These are phyloP conservation scores for Rhodotorula sp. DNA, from an alignment of 1,284 basidiomycete genomes.

Conservation along the genomic window DNA sequence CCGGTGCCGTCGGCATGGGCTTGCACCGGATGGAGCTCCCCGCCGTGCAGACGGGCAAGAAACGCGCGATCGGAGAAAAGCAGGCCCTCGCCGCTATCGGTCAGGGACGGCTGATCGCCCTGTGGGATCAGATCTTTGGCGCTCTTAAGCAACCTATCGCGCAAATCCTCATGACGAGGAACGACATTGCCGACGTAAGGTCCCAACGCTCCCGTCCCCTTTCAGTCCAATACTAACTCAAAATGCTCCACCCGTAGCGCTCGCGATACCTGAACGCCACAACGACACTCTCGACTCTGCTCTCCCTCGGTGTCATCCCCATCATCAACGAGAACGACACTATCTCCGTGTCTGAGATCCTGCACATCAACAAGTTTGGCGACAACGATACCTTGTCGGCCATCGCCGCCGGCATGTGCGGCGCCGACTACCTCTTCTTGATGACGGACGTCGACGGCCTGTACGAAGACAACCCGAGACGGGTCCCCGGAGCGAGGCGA, in stretches of 20 bases:
- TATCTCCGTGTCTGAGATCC: constrained; percentile 91
- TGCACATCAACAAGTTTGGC: constrained; percentile 71
- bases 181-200: constrained; percentile 92
- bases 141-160: constrained; percentile 92
- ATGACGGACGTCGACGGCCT: constrained; percentile 95
- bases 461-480: constrained; percentile 92
- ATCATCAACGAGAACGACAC: constrained; percentile 98
- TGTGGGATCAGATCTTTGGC: constrained; percentile 95
- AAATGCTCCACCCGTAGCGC: constrained; percentile 57
- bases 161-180: constrained; percentile 88
- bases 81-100: constrained; percentile 94
- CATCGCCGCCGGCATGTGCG: constrained; percentile 93
- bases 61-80: constrained; percentile 82
- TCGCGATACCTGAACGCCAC: constrained; percentile 91
- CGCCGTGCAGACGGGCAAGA: constrained; percentile 49
- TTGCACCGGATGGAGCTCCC: constrained; percentile 80
- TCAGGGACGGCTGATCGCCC: constrained; percentile 88
- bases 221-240: neutral
- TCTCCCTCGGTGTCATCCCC: constrained; percentile 84
- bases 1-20: constrained; percentile 94
- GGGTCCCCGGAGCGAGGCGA: constrained; percentile 75
- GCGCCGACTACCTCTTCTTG: constrained; percentile 94
- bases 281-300: constrained; percentile 82
- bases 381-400: constrained; percentile 98
- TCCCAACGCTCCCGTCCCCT: neutral